Evolutionary conservation across 1,284 basidiomycete species (phyloP), one percentile per base, ranked within the genome.

Genomic region (Cutaneotrichosporon arboriforme): DNA sequence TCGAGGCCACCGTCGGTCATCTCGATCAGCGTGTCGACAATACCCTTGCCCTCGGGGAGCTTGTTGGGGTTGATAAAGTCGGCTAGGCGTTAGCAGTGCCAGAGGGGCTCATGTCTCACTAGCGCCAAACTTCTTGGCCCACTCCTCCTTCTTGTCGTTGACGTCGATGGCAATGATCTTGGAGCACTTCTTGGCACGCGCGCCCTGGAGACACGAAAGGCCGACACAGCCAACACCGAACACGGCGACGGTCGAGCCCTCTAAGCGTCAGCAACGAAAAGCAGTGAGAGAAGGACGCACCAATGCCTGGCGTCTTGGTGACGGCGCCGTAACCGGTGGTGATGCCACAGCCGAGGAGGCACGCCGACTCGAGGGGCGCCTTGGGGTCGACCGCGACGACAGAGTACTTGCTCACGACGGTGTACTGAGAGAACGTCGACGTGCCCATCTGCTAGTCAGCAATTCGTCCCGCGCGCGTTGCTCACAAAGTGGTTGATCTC

Each of bases 391-490:
- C 85, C 21, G 89, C 84, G 39, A 98, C 94, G 20, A 99, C 88
- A 33, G 93, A 97, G 58, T 92, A 92, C 68, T 99, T 90, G 46
- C 91, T 90, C 4, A 98, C 92, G 52, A 98, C 96, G 12, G 96
- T 98, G 80, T 98, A 99, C 75, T 98, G 93, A 21, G 91, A 93
- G 79, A 99, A 98, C 4, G 94, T 96, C 42, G 93, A 97, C 20
- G 87, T 90, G 44, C 94, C 94, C 96, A 98, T 99, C 90, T 93
- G 58, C 3, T 20, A 2, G 44, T 48, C 12, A 44, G 47, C 50
- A n/a, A n/a, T n/a, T n/a, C n/a, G n/a, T n/a, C n/a, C n/a, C n/a
- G n/a, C n/a, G n/a, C n/a, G n/a, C n/a, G n/a, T 22, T 10, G 77
- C 87, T 57, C 62, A 92, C 90, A 67, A 98, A 99, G 76, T 97